Base-by-base conservation (phyloP, 441 rosid species). In the Dalechampia spathulata region DNA sequence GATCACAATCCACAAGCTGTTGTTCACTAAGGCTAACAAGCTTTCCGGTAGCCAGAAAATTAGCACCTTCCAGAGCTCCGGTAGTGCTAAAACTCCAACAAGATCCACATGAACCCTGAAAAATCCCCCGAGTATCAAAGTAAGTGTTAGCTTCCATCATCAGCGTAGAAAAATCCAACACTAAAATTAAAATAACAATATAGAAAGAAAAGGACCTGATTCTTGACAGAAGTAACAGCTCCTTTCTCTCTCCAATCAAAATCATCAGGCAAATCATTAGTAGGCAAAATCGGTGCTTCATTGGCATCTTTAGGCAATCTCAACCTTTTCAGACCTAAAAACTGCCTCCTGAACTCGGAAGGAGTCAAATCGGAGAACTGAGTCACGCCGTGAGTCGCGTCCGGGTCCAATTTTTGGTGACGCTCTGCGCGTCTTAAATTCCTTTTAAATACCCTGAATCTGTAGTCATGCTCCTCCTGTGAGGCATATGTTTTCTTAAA, bases 161-260 rank as follows among this genome's bases (percentile, higher is more conserved):
- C n/a, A 30, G 4, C 34, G 8, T 8, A 30, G 34, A 30, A 30
- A 30, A 30, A 3, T 30, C 8, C 34, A 30, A 30, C 34, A 30
- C 8, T 8, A 30, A 8, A 4, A 30, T 30, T 8, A 30, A 3
- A 30, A 30, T 30, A 5, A 19, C 20, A 10, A 13, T 8, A 16
- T 20, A 55, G 13, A 52, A 54, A 44, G 1, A 41, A 19, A 30
- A 14, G 44, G 13, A 83, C 98, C 96, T 92, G 98, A 57, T 92
- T 83, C 61, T 92, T 92, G 11, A 86, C 83, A 39, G 78, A 64
- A 7, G 92, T 55, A 13, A 89, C 97, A 2, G 97, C 99, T 6
- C 99, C 99, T n/a, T 55, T 84, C 43, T 89, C 96, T 74, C 97
- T 82, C 99, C 99, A 89, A 36, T 93, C 96, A 74, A 93, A 89